Base-by-base conservation (phyloP, 2,329 filamentous ascomycete species). In the Aspergillus calidoustus region DNA sequence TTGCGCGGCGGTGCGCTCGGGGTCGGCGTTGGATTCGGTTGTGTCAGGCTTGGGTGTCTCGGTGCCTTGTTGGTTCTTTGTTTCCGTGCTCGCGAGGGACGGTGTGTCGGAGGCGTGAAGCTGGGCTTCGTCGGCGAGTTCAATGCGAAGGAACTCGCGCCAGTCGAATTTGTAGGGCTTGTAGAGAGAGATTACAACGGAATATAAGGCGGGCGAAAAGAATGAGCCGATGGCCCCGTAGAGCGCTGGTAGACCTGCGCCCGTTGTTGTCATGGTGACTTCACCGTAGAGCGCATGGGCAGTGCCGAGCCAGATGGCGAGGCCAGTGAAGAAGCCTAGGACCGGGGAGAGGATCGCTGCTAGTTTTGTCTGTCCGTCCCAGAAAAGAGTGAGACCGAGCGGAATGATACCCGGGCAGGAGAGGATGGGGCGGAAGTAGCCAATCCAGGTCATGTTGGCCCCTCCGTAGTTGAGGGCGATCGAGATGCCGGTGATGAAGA, bases 401-500 rank as follows among this genome's bases (percentile, higher is more conserved):
- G 82, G 82, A 4, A 83, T 73, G 46, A 83, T 82, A 0, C 80
- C 73, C 4, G 79, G 78, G 48, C 77, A 80, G 4, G 77, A 74
- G 22, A 81, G 70, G 23, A 81, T 77, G 0, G 77, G 78, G 30
- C 76, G 67, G 60, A 80, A 76, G 63, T 80, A 80, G 2, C 72
- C 73, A 15, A 77, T 74, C 76, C 81, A 84, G 44, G 78, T 83
- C 72, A 82, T 82, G 38, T 81, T 80, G 0, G 80, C 81, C 3
- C 81, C 81, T 23, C 77, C 81, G 61, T 83, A 83, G 54, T 83
- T 77, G 7, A 84, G 71, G 41, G 77, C 78, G 43, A 83, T 76
- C 0, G 82, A 78, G 44, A 84, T 77, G 0, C 75, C 81, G 0
- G 81, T 77, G 66, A 83, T 83, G 66, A 84, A 83, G 5, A 77